Evolutionary conservation across 768 basidiomycete genomes (phyloP).

Genomic region (Leucocoprinus birnbaumii): DNA sequence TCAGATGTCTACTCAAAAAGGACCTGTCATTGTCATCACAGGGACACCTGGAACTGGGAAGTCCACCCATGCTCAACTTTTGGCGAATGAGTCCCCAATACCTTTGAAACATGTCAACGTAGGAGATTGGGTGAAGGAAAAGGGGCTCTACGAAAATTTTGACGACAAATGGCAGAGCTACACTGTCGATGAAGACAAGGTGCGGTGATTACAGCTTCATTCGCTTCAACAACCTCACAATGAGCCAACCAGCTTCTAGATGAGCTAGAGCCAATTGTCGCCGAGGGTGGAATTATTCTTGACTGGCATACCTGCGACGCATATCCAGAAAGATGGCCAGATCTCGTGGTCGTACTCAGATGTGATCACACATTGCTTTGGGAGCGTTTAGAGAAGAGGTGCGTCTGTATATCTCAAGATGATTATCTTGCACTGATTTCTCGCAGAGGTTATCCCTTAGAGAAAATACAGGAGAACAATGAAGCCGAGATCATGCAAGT

Average conservation of each 20-base stretch:
- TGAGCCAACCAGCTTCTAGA: conserved; percentile 65
- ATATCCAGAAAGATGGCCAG: conserved; percentile 96
- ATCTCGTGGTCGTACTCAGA: conserved; percentile 88
- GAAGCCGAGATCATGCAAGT: conserved; percentile 98
- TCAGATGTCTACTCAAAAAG: conserved; percentile 18
- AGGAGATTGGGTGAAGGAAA: conserved; percentile 85
- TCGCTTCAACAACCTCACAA: conserved; percentile 12
- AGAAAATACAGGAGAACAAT: conserved; percentile 98
- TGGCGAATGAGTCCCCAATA: conserved; percentile 67
- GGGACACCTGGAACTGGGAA: conserved; percentile 97
- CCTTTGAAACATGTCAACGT: conserved; percentile 84
- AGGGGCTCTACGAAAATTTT: conserved; percentile 75
- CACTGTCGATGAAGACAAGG: conserved; percentile 95
- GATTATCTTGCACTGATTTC: conserved; percentile 4
- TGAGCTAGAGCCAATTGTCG: conserved; percentile 72
- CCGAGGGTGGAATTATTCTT: conserved; percentile 76
- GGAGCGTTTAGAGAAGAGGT: conserved; percentile 91
- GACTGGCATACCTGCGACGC: conserved; percentile 95
- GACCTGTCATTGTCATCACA: conserved; percentile 79
- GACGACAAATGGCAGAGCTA: conserved; percentile 96
- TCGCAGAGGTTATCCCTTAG: conserved; percentile 75
- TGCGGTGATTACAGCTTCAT: conserved; percentile 28
- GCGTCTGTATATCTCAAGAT: conserved; percentile 17
- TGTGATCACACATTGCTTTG: conserved; percentile 88
- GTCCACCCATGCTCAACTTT: conserved; percentile 86